Evolutionary conservation across 129 eudicot species (phyloP), one percentile per base, ranked within the genome.

Genomic region (Glebionis coronaria): DNA sequence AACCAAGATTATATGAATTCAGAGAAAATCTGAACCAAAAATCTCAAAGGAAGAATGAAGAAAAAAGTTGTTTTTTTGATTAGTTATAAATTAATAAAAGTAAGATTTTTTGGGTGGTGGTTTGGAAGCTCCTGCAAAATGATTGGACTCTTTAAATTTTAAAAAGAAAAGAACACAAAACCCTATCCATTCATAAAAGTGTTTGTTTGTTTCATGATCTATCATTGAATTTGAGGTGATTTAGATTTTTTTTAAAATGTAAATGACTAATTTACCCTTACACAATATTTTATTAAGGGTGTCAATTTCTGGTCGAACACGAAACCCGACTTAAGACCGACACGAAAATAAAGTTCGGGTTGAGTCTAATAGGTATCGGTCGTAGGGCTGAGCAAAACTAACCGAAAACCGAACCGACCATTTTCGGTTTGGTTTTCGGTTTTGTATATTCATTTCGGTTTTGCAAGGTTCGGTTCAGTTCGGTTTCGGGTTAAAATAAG

Each of bases 241-340:
- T 72, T 16, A 75, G 80, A 74, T 65, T 45, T 55, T 73, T 35
- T 63, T 56, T 29, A 20, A 15, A 5, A 1, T 9, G n/a, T 14
- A n/a, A 73, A 82, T 73, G 71, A 68, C 76, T 54, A 9, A 6
- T 61, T 44, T 81, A 65, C 56, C 82, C 85, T 45, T 29, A 1
- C 45, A 10, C 7, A 4, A 45, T 4, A 23, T 23, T 23, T 23
- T 0, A 23, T 23, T 23, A 23, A 2, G 25, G 25, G 25, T 23
- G 25, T 1, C 25, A 23, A 1, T 23, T 23, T 23, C 25, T 23
- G 25, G n/a, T n/a, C n/a, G n/a, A n/a, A n/a, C n/a, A n/a, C n/a
- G n/a, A n/a, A n/a, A n/a, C n/a, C n/a, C n/a, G n/a, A n/a, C n/a
- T n/a, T n/a, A n/a, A n/a, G n/a, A n/a, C n/a, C n/a, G n/a, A n/a